A percentile compares a stretch with the other conserved stretches of the same genome.
phyloP scores from a whole-genome alignment of 345 rosid genomes.

The Syzygium oleosum region DNA sequence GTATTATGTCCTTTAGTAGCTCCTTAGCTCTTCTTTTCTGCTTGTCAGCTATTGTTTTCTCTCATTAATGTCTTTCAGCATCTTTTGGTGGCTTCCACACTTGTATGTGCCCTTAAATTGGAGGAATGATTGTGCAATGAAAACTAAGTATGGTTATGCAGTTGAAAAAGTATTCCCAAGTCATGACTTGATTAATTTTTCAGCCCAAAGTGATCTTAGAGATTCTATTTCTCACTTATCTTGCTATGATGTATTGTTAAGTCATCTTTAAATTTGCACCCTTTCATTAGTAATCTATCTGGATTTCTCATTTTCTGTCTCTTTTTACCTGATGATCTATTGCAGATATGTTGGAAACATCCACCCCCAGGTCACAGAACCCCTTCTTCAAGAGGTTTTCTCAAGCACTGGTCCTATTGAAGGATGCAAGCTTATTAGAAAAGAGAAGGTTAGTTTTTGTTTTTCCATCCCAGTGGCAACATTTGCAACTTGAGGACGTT shows the following conservation, averaged over 20 bases:
- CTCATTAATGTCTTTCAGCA: background rate
- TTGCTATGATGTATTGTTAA: background rate
- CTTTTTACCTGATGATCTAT: background rate
- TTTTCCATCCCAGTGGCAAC: background rate
- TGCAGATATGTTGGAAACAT: conserved; percentile 67
- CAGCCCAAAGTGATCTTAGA: background rate
- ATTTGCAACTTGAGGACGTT: background rate
- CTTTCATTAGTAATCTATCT: background rate
- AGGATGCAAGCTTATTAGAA: conserved; percentile 66
- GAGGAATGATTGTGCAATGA: background rate
- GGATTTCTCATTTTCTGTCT: background rate
- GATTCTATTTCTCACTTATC: background rate
- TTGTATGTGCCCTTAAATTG: background rate
- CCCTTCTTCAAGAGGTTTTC: conserved; percentile 61
- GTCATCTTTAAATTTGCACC: background rate
- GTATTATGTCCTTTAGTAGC: background rate
- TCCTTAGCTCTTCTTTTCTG: conserved; percentile 9
- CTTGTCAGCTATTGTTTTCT: background rate
- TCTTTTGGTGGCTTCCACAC: background rate
- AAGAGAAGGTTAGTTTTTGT: conserved; percentile 50
- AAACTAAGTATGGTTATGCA: background rate
- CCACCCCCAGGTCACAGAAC: conserved; percentile 60
- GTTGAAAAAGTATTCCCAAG: background rate
- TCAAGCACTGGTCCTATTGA: conserved; percentile 60
- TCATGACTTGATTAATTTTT: background rate